Conservation (phyloP, 2,329 filamentous ascomycete genomes). For the Sclerotinia borealis region DNA sequence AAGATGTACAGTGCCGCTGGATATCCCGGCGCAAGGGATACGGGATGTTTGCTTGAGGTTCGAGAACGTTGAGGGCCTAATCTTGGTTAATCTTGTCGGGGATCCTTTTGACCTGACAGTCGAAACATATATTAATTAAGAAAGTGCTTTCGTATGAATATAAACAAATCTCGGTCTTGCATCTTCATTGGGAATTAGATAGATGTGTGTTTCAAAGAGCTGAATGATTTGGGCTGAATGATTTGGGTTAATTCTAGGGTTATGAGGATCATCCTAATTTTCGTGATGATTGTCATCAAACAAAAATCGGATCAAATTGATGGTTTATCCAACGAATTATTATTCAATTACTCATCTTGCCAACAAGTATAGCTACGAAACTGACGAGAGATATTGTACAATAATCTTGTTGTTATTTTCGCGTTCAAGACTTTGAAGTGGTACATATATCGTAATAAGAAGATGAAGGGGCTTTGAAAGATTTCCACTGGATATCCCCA, state of each 20-base stretch:
- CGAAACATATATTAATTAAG: not conserved
- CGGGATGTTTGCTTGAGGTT: conserved; percentile 10
- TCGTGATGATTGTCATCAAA: not conserved
- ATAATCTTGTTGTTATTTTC: not conserved
- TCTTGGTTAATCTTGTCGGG: not conserved
- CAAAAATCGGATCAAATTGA: not conserved
- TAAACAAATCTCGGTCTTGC: conserved; percentile 9
- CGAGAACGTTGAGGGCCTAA: not conserved
- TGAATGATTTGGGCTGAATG: conserved; percentile 3
- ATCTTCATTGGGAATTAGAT: conserved; percentile 5
- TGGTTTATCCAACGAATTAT: not conserved
- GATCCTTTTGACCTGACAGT: not conserved
- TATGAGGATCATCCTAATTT: conserved; percentile 5
- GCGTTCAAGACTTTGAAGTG: not conserved
- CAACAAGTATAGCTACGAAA: not conserved
- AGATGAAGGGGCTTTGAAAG: not conserved
- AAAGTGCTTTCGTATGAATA: not conserved
- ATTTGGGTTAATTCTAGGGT: not conserved
- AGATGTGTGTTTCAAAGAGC: conserved; percentile 1
- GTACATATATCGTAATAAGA: not conserved
- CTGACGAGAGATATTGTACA: not conserved
- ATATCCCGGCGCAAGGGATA: conserved; percentile 11
- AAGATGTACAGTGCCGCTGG: conserved; percentile 5
- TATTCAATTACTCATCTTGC: not conserved
- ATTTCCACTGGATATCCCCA: not conserved